Percentiles rank a stretch among this genome's conserved stretches.
phyloP scores from a whole-genome alignment of 2,329 filamentous ascomycete species.

The Ilyonectria robusta region DNA sequence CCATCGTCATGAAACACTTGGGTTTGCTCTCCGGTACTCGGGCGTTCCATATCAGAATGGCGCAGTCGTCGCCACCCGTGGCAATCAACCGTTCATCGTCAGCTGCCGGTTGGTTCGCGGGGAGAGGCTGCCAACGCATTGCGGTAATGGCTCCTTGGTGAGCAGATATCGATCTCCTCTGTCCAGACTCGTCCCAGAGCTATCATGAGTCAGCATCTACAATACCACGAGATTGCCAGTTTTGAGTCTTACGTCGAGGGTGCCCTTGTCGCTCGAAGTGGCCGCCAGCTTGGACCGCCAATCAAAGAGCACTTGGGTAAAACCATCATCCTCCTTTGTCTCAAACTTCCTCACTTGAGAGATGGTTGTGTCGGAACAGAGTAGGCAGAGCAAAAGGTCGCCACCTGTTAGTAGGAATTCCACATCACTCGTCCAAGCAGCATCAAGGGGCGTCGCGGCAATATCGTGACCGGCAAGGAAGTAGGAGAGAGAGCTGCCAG shows the following conservation, averaged over 20 bases:
- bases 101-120: conserved; percentile 50
- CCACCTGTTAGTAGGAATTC: conserved; percentile 74
- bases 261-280: conserved; percentile 72
- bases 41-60: conserved; percentile 75
- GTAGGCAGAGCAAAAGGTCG: conserved; percentile 65
- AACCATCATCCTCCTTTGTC: conserved; percentile 66
- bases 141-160: conserved; percentile 72
- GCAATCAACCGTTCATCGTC: conserved; percentile 71
- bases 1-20: conserved; percentile 74
- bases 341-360: conserved; percentile 64
- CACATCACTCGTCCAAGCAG: conserved; percentile 70
- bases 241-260: conserved; percentile 67
- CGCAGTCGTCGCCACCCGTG: conserved; percentile 73
- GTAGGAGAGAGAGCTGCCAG: conserved; percentile 62
- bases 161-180: conserved; percentile 69
- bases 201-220: conserved; percentile 47
- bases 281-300: conserved; percentile 66
- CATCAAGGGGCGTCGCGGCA: conserved; percentile 67
- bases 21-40: conserved; percentile 68
- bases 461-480: conserved; percentile 66
- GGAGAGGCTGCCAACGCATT: conserved; percentile 72
- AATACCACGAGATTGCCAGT: not conserved
- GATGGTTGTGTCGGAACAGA: conserved; percentile 63
- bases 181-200: conserved; percentile 70
- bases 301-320: conserved; percentile 72